Evolutionary conservation across 129 eudicot genomes (phyloP).

Genomic region (Tagetes erecta): DNA sequence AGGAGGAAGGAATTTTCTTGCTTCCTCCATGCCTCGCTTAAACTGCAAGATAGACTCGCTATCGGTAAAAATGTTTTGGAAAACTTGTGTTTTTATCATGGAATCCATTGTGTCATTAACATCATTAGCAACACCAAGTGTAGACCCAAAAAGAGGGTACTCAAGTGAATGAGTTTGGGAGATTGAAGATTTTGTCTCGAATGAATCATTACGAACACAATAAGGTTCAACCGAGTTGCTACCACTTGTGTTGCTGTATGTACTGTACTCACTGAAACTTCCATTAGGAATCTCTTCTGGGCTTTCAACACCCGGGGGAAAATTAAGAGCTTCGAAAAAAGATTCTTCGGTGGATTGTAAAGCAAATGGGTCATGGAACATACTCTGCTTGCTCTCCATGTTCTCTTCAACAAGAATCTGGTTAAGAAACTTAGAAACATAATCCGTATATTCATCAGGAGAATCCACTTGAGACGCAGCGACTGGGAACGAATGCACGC

Average conservation of each 20-base stretch:
- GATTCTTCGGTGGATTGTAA: conserved; percentile 59
- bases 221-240: conserved; percentile 37
- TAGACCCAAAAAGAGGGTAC: conserved; percentile 30
- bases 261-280: conserved; percentile 48
- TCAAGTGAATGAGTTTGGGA: conserved; percentile 34
- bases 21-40: conserved; percentile 79
- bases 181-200: conserved; percentile 33
- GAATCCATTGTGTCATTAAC: conserved; percentile 36
- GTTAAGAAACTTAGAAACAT: conserved; percentile 54
- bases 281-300: conserved; percentile 44
- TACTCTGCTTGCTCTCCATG: conserved; percentile 60
- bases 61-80: conserved; percentile 44
- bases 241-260: conserved; percentile 45
- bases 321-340: conserved; percentile 45
- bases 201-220: conserved; percentile 47
- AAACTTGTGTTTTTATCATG: conserved; percentile 23
- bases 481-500: conserved; percentile 23
- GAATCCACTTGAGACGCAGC: conserved; percentile 41
- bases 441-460: conserved; percentile 61
- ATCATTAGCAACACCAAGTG: conserved; percentile 30
- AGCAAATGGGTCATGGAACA: conserved; percentile 67
- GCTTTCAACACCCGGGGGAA: conserved; percentile 34
- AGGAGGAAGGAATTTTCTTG: conserved; percentile 79
- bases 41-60: conserved; percentile 61
- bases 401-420: conserved; percentile 77